These are phyloP conservation scores for Pugionium cornutum DNA, from an alignment of 345 rosid species.

Conservation along the genomic window DNA sequence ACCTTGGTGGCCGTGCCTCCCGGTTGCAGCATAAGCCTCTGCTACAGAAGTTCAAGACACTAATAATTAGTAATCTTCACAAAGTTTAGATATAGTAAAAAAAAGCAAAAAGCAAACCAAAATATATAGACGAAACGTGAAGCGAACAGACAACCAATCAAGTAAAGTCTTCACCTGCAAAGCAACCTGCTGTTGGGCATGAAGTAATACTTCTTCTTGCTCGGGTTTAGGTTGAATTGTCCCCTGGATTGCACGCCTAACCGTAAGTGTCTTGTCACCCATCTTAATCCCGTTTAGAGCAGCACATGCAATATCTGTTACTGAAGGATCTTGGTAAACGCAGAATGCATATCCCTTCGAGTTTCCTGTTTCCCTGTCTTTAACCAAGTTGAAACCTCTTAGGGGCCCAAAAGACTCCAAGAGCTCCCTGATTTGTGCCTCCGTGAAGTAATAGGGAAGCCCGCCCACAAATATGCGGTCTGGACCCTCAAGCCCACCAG, in stretches of 20 bases:
- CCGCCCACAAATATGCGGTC: constrained; percentile 91
- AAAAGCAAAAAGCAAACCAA: neutral
- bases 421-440: constrained; percentile 74
- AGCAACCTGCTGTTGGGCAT: constrained; percentile 86
- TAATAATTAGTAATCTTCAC: no score
- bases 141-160: neutral
- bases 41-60: constrained; percentile 11
- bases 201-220: constrained; percentile 70
- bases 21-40: constrained; percentile 72
- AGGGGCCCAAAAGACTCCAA: constrained; percentile 82
- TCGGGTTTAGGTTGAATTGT: constrained; percentile 80
- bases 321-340: constrained; percentile 73
- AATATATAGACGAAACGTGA: neutral
- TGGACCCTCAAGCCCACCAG: constrained; percentile 77
- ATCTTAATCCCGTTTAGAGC: constrained; percentile 81
- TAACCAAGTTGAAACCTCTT: constrained; percentile 81
- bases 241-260: constrained; percentile 86
- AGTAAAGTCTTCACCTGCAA: constrained; percentile 52
- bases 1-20: constrained; percentile 58
- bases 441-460: constrained; percentile 79
- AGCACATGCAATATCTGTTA: constrained; percentile 82
- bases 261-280: constrained; percentile 89
- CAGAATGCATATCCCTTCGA: constrained; percentile 86
- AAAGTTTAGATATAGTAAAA: no score
- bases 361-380: constrained; percentile 87